Evolutionary conservation across 441 rosid species (phyloP), one percentile per base, ranked within the genome.

Genomic region (Gossypium davidsonii): DNA sequence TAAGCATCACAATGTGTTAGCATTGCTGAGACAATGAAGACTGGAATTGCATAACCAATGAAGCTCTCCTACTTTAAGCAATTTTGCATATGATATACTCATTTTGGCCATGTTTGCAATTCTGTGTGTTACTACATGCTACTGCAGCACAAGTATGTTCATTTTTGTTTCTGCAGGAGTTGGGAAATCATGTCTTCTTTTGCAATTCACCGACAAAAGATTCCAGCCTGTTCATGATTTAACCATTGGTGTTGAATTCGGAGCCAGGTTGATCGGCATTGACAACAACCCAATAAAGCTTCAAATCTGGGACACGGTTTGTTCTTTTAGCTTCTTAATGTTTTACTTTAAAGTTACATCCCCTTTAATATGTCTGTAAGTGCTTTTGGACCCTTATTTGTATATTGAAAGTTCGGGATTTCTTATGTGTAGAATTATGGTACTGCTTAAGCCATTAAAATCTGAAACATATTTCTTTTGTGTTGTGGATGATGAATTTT

Each of bases 191-290:
- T 79, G 82, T 59, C 82, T 79, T 58, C 82, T 79, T 46, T 58
- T 79, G 34, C 82, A 79, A 42, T 79, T 79, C 55, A 79, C 82
- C 0, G 79, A 79, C 77, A 79, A 79, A 46, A 67, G 77, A 18
- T 79, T 79, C 67, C 82, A 79, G 56, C 82, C 79, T 0, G 82
- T 79, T 55, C 82, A 79, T 76, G 82, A 79, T 56, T 58, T 79
- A 66, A 79, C 82, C 42, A 79, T 79, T 3, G 79, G 82, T 48
- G 82, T 76, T 20, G 82, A 79, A 57, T 79, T 79, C 53, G 82
- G 82, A 49, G 82, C 82, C 56, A 76, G 79, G 61, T 69, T 73
- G 79, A 76, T 79, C 56, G 51, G 71, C 4, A 73, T 79, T 39
- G 82, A 79, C 20, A 69, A 69, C 74, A 79, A 79, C 25, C 68